Evolutionary conservation across 805 yeast species (phyloP), one percentile per base, ranked within the genome.

Genomic region (Yarrowia sp.): DNA sequence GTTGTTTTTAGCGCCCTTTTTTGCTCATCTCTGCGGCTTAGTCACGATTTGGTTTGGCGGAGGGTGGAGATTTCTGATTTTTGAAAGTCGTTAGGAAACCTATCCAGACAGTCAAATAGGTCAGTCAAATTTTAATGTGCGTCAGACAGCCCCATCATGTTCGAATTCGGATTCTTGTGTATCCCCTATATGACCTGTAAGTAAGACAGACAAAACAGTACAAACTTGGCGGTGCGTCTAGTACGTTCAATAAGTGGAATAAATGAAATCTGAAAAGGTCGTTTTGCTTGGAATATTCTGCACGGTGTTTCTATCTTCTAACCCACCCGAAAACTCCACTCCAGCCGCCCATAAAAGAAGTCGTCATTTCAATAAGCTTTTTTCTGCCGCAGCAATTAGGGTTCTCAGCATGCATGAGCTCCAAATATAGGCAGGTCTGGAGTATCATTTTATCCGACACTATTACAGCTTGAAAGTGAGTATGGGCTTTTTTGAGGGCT

Each of bases 381-480:
- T 24, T 25, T n/a, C 32, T 24, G 21, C 47, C 47, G 31, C 27
- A 24, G 27, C 22, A 27, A 7, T 29, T 22, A 42, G 18, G 35
- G 19, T 44, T 44, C 16, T 14, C 14, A n/a, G 10, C 44, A 44
- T 44, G 51, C 51, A 44, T 44, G 35, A 44, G 18, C 10, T 13
- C 35, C 51, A 44, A 44, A 29, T 44, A 18, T 44, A 27, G 35
- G 51, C 35, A 27, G 19, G 27, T 24, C 29, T 13, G 13, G 35
- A 18, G 24, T 19, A 27, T 29, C 25, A 18, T 18, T 29, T 16
- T n/a, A 42, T 24, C 27, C 51, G 51, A 44, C 51, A 44, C 32
- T 41, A 42, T n/a, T 25, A 42, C 32, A 21, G 47, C 47, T 44
- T 44, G 51, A 27, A 27, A 29, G 51, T 44, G 51, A 44, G 51